Base-by-base conservation (phyloP, 306 rosid genomes). In the Parietaria judaica region DNA sequence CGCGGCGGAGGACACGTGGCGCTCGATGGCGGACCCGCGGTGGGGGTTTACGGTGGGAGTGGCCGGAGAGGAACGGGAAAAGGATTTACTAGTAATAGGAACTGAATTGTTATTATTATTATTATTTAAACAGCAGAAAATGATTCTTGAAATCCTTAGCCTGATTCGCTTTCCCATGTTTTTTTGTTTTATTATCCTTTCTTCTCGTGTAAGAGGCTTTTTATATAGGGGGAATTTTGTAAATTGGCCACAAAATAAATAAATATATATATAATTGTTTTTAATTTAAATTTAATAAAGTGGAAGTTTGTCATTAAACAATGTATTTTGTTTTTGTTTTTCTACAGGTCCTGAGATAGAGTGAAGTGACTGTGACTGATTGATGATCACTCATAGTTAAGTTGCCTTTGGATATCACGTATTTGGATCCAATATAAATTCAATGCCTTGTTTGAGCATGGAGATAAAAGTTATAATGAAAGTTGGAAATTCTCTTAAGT, bases 1-100 rank as follows among this genome's bases (percentile, higher is more conserved):
- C n/a, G n/a, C n/a, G 3, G 83, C 83, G 6, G 75, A 64, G 0
- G 84, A 80, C 60, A 84, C 79, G 72, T 81, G 86, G 67, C 73
- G 73, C 14, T 54, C 66, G 36, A 78, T 46, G 75, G 73, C 76
- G 36, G 62, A 36, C 54, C 8, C 16, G 72, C 63, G 51, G 63
- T 62, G 56, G 59, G 64, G 64, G 11, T 41, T 36, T 60, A 54
- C 37, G 44, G 73, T 50, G 41, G 51, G 38, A 51, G 39, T 36
- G 58, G 14, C 49, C 36, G 70, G 63, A 31, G 75, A 35, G 35
- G 37, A 56, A 39, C 70, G 69, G 70, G 62, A 63, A 56, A 65
- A 64, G 81, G 66, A 63, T 23, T 23, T 23, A 41, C 0, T 5
- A 41, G 45, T 41, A 41, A 5, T 41, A 41, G 45, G 3, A 8